phyloP scores from a whole-genome alignment of 495 filamentous ascomycete species.

The Hypoxylon subgilvum region DNA sequence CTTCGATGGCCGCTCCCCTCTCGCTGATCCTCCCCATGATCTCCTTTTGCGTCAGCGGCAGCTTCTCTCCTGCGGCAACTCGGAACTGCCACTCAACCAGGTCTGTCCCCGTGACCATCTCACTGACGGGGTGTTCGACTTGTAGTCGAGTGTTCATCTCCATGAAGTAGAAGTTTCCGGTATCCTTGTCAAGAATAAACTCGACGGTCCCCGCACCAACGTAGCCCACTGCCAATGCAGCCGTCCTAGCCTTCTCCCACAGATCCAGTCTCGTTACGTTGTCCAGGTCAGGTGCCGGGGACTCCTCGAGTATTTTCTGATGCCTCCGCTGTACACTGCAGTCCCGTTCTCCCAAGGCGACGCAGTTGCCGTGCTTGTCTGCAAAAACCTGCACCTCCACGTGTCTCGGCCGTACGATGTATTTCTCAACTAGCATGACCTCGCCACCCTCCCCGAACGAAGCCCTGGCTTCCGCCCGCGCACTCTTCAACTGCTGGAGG shows the following conservation, averaged over 20 bases:
- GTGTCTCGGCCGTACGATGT: conserved; percentile 90
- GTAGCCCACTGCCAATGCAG: conserved; percentile 90
- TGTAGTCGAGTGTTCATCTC: conserved; percentile 99
- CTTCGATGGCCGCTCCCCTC: conserved; percentile 88
- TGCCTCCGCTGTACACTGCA: conserved; percentile 88
- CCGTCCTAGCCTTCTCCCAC: conserved; percentile 90
- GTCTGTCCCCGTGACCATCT: conserved; percentile 95
- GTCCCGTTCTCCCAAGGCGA: conserved; percentile 84
- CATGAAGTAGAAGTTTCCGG: conserved; percentile 96
- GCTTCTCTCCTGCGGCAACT: conserved; percentile 81
- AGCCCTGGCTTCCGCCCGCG: conserved; percentile 86
- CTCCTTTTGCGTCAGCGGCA: conserved; percentile 86
- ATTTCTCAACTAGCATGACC: conserved; percentile 95
- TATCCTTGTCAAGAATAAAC: conserved; percentile 98
- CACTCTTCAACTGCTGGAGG: conserved; percentile 77
- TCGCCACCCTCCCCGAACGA: conserved; percentile 88
- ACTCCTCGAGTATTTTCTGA: conserved; percentile 98
- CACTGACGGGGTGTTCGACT: conserved; percentile 96
- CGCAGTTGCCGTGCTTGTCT: conserved; percentile 83
- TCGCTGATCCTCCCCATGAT: conserved; percentile 77
- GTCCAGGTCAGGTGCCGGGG: conserved; percentile 84
- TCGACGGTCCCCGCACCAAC: conserved; percentile 97
- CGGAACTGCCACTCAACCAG: conserved; percentile 96
- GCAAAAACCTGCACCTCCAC: conserved; percentile 99
- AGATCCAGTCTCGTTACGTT: conserved; percentile 81